Base-by-base conservation (phyloP, 2,329 filamentous ascomycete species). In the Anisogramma anomala region DNA sequence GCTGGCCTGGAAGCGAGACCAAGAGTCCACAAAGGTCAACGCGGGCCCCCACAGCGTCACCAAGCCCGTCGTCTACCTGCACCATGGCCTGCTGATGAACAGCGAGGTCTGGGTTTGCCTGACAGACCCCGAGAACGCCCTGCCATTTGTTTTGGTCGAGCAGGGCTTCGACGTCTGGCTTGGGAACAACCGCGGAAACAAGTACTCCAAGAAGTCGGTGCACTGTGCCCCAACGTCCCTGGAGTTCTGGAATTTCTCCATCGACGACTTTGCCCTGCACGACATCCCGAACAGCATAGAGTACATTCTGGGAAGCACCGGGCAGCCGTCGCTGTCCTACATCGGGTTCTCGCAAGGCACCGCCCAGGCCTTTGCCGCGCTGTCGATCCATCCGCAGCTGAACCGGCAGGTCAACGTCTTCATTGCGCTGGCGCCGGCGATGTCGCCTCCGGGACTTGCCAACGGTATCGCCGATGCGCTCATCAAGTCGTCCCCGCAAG, bases 331-430 rank as follows among this genome's bases (percentile, higher is more conserved):
- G 30, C 65, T 98, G 19, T 95, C 88, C 1, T 98, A 98, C 57
- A 83, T 98, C 57, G 91, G 91, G 17, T 98, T 98, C 64, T 94
- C 87, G 0, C 91, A 98, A 60, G 91, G 91, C 28, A 95, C 91
- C 0, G 89, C 91, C 0, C 91, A 98, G 62, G 89, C 91, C 2
- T 98, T 98, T 61, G 91, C 91, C 6, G 83, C 86, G 1, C 69
- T 98, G 11, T 85, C 88, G 2, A 89, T 96, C 36, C 88, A 96
- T 55, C 91, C 91, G 0, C 81, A 79, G 43, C 71, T 98, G 49
- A 98, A 98, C 55, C 77, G 84, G 45, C 87, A 94, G 60, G 79
- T 96, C 52, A 87, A 96, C 57, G 84, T 96, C 18, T 96, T 98
- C 56, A 91, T 98, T 55, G 91, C 86, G 1, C 74, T 98, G 6